Evolutionary conservation across 2,329 filamentous ascomycete species (phyloP).

Genomic region (Fusarium tupiense): DNA sequence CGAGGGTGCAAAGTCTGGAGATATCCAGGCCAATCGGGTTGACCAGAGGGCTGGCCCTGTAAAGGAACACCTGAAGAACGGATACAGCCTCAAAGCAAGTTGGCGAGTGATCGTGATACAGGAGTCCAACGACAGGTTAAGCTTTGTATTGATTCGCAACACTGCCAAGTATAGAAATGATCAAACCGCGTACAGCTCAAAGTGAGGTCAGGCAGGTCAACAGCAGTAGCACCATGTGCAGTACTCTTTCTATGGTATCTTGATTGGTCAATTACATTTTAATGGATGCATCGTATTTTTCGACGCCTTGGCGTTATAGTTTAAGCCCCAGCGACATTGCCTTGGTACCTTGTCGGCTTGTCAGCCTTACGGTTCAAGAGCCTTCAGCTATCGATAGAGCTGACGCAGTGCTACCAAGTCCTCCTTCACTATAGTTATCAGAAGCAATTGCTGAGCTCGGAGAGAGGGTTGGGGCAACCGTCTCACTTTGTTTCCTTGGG

Average conservation of each 20-base stretch:
- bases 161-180: too few species aligned
- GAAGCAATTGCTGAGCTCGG: background rate
- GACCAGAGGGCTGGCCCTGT: background rate
- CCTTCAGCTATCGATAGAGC: background rate
- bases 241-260: background rate
- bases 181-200: too few species aligned
- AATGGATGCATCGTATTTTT: slow-evolving; percentile 15
- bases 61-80: background rate
- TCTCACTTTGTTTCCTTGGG: background rate
- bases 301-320: slow-evolving; percentile 8
- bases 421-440: background rate
- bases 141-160: too few species aligned
- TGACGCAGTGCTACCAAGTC: background rate
- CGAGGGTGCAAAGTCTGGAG: background rate
- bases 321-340: background rate
- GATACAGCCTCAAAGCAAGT: background rate
- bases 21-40: background rate
- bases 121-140: too few species aligned
- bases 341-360: background rate
- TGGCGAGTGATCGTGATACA: background rate
- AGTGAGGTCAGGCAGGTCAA: background rate
- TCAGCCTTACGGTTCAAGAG: background rate
- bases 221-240: too few species aligned
- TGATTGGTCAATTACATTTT: background rate
- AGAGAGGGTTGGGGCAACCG: background rate